Evolutionary conservation across 805 yeast species (phyloP), one percentile per base, ranked within the genome.

Genomic region (Wickerhamomyces queroliae): DNA sequence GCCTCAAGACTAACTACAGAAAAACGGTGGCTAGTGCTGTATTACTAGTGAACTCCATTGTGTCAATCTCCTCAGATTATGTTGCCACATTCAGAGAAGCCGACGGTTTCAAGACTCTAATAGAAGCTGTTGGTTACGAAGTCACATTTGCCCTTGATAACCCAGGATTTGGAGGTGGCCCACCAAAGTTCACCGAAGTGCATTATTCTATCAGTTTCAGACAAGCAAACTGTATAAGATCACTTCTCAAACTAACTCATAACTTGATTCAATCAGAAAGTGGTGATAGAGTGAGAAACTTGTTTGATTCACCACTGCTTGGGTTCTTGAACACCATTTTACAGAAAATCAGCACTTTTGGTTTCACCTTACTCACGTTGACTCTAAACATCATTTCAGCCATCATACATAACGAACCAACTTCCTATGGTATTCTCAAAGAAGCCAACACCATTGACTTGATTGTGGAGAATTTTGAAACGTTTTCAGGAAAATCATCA

Each of bases 321-420:
- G 53, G 61, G 22, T 71, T 83, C 22, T 62, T 88, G 46, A 80
- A 77, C 45, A 68, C 64, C 40, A 72, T 90, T 2, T 50, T 90
- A 15, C 51, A 56, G 12, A 66, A 85, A 49, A 76, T 83, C 1
- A 46, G 59, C 0, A 59, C 74, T 0, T 86, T 88, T 64, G 96
- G 96, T 0, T 75, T 78, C 29, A 70, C 76, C 13, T 59, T 86
- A 12, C 58, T 85, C 12, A 67, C 85, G 0, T 66, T 75, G 18
- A 72, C 85, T 0, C 57, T 90, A 27, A 81, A 78, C 44, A 73
- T 81, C 11, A 70, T 88, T 17, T 73, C 82, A 30, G 72, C 73
- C 11, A 85, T 88, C 43, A 78, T 90, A 22, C 91, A 90, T 55
- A 84, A 83, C 48, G 97, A 91, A 52, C 96, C 97, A 8, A 88